phyloP scores from a whole-genome alignment of 345 rosid genomes.

The Garcia nutans region DNA sequence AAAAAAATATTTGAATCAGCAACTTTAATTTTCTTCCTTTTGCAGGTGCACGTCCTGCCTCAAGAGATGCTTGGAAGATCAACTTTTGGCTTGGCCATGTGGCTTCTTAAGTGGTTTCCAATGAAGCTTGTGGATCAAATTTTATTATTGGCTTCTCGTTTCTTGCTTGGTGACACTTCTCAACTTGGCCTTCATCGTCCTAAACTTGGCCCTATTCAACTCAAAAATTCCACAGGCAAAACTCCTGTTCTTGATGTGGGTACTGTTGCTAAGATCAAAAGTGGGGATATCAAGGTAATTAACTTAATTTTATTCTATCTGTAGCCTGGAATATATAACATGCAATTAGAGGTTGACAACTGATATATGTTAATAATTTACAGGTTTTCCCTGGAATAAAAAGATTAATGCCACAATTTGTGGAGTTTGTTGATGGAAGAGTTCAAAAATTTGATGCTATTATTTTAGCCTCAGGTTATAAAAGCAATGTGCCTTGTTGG shows the following conservation, averaged over 20 bases:
- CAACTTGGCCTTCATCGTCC: conserved; percentile 65
- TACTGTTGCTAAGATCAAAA: conserved; percentile 60
- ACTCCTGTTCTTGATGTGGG: conserved; percentile 90
- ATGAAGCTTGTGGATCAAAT: conserved; percentile 56
- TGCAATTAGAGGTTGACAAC: too few species aligned
- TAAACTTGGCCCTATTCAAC: conserved; percentile 71
- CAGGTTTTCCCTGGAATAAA: conserved; percentile 65
- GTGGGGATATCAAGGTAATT: conserved; percentile 68
- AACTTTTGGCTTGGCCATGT: conserved; percentile 74
- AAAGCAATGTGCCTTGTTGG: conserved; percentile 80
- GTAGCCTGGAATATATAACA: too few species aligned
- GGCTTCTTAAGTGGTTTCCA: conserved; percentile 80
- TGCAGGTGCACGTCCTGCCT: conserved; percentile 87
- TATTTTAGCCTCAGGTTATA: conserved; percentile 85
- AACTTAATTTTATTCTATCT: too few species aligned
- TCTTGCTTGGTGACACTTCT: conserved; percentile 64
- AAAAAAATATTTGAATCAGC: neutral
- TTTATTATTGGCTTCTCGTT: conserved; percentile 49
- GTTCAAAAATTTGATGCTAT: conserved; percentile 63
- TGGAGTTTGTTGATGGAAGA: conserved; percentile 74
- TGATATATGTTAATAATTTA: too few species aligned
- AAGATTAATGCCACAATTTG: conserved; percentile 43
- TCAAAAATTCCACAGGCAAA: conserved; percentile 63
- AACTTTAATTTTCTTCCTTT: conserved; percentile 1
- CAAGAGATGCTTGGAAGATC: conserved; percentile 80